A percentile compares a stretch with the other conserved stretches of the same genome.
These are phyloP conservation scores for Tetrahymena borealis DNA, from an alignment of 73 alveolate species.

Conservation along the genomic window DNA sequence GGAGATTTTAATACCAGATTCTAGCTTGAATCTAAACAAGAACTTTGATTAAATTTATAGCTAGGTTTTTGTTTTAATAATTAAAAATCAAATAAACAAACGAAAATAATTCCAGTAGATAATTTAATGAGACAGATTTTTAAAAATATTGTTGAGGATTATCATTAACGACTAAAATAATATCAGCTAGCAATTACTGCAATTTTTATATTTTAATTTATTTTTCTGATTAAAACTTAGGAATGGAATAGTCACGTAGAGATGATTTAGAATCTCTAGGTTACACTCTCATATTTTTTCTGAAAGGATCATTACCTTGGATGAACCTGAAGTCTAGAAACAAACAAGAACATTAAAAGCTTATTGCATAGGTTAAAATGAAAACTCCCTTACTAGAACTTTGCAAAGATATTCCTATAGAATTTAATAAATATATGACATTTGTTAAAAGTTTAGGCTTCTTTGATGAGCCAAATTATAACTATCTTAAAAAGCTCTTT, in stretches of 20 bases:
- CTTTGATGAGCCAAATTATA: conserved; percentile 2
- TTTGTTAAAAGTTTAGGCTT: neutral
- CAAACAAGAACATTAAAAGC: neutral
- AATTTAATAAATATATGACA: neutral
- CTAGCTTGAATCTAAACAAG: no score
- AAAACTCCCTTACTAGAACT: neutral
- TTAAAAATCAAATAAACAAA: no score
- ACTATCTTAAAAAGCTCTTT: neutral
- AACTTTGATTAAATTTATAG: no score
- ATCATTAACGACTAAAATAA: no score
- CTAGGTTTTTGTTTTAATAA: no score
- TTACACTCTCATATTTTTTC: conserved; percentile 49
- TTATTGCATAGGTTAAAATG: neutral
- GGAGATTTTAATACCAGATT: no score
- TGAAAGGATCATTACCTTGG: conserved; percentile 58
- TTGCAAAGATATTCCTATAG: neutral
- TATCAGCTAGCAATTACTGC: no score
- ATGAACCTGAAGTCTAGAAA: conserved; percentile 26
- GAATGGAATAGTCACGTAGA: conserved; percentile 64
- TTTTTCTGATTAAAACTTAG: conserved; percentile 7
- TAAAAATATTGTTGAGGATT: no score
- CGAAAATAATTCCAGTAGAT: no score
- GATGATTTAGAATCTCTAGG: conserved; percentile 69
- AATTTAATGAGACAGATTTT: no score
- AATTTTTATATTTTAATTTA: no score